Conservation (phyloP, 179 eudicot species). For the Nepenthes alata region DNA sequence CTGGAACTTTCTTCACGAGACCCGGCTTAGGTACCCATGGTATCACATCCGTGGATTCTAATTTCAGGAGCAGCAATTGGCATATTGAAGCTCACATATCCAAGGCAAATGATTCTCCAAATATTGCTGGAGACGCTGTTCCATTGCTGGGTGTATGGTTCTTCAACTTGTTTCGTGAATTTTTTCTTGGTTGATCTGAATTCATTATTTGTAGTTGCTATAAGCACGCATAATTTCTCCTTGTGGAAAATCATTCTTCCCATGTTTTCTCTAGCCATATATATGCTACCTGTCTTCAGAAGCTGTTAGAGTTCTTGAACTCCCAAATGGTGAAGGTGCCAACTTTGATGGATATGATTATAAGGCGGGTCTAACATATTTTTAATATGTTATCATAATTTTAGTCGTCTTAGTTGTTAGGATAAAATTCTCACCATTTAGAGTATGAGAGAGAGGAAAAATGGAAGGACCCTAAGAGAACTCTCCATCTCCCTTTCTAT, state of each 20-base stretch:
- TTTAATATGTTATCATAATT: too few relatives aligned
- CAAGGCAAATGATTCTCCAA: conserved; percentile 21
- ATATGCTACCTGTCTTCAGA: too few relatives aligned
- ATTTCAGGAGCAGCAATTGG: conserved; percentile 29
- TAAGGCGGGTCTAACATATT: too few relatives aligned
- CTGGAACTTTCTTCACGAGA: conserved; percentile 26
- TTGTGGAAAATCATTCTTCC: background rate
- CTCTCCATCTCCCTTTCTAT: too few relatives aligned
- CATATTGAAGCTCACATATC: conserved; percentile 20
- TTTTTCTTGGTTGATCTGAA: background rate
- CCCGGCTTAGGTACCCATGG: conserved; percentile 24
- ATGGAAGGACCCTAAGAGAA: too few relatives aligned
- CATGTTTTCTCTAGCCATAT: too few relatives aligned
- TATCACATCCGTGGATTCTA: conserved; percentile 21
- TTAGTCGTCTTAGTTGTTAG: too few relatives aligned
- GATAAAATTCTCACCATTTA: too few relatives aligned
- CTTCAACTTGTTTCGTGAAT: conserved; percentile 8
- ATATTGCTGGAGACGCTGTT: conserved; percentile 23
- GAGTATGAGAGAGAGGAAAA: too few relatives aligned
- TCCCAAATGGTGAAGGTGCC: too few relatives aligned
- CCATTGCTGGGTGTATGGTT: conserved; percentile 37
- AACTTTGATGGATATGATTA: background rate
- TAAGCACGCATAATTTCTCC: too few relatives aligned
- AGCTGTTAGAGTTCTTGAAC: background rate
- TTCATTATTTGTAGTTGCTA: background rate